A percentile compares a stretch with the other conserved stretches of the same genome.
These are phyloP conservation scores for Fusarium sambucinum DNA, from an alignment of 2,329 filamentous ascomycete genomes.

Conservation along the genomic window DNA sequence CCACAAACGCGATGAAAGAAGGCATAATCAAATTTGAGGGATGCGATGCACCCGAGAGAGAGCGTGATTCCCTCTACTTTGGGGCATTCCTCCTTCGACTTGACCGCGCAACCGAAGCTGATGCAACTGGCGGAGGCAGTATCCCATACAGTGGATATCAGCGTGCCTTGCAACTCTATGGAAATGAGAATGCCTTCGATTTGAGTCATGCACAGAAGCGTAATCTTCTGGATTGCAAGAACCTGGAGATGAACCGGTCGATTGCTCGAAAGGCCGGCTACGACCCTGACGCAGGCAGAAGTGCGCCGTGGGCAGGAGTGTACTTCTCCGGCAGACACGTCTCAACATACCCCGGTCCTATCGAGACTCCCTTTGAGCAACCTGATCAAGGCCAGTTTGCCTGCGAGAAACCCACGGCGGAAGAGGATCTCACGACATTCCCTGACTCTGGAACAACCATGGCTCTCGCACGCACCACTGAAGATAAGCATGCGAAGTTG, in stretches of 20 bases:
- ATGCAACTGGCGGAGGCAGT: not conserved
- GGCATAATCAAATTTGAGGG: slow-evolving; percentile 10
- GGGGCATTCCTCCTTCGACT: slow-evolving; percentile 6
- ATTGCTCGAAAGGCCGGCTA: slow-evolving; percentile 13
- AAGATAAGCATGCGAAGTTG: not conserved
- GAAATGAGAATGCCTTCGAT: slow-evolving; percentile 17
- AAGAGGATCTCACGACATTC: not conserved
- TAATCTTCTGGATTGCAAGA: slow-evolving; percentile 4
- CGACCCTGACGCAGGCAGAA: slow-evolving; percentile 1
- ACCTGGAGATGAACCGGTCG: slow-evolving; percentile 10
- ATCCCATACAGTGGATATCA: slow-evolving; percentile 23
- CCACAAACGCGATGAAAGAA: not conserved
- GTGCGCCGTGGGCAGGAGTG: slow-evolving; percentile 10
- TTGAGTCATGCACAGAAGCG: not conserved
- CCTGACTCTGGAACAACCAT: not conserved
- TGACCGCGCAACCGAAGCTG: not conserved
- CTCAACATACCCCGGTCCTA: slow-evolving; percentile 11
- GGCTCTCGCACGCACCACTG: not conserved
- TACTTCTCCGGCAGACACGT: slow-evolving; percentile 9
- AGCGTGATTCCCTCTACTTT: slow-evolving; percentile 4
- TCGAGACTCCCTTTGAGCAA: not conserved
- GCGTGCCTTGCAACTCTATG: slow-evolving; percentile 24
- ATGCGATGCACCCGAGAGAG: slow-evolving; percentile 3
- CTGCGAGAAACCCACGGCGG: no score
- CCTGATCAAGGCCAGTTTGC: no score